Evolutionary conservation across 306 rosid species (phyloP).

Genomic region (Acacia acuminata): DNA sequence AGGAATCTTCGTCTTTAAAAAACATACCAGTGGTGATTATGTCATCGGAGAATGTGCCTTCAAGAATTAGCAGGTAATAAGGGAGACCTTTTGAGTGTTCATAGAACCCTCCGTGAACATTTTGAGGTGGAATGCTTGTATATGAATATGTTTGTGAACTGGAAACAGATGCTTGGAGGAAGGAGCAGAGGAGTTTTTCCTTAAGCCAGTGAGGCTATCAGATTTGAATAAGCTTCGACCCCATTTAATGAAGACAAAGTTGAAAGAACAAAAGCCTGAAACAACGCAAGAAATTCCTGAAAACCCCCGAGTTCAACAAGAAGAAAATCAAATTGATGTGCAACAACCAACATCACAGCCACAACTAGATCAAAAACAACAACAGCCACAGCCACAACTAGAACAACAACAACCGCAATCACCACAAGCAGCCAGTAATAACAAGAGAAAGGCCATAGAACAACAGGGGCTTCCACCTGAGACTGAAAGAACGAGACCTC

Average conservation of each 20-base stretch:
- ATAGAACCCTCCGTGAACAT: not conserved
- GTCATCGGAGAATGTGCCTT: constrained; percentile 95
- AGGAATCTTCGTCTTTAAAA: constrained; percentile 85
- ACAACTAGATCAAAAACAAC: constrained; percentile 41
- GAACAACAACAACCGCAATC: constrained; percentile 45
- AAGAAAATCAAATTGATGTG: constrained; percentile 1
- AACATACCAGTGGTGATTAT: constrained; percentile 95
- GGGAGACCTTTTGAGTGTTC: not conserved
- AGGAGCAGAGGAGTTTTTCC: constrained; percentile 95
- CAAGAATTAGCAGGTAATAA: constrained; percentile 54
- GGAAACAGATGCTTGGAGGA: constrained; percentile 81
- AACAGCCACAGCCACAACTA: not conserved
- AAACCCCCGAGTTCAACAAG: constrained; percentile 27
- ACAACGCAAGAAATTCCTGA: constrained; percentile 33
- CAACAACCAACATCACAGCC: not conserved
- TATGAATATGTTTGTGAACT: not conserved
- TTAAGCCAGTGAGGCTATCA: constrained; percentile 80
- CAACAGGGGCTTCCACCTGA: constrained; percentile 72
- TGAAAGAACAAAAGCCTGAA: constrained; percentile 48
- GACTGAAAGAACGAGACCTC: constrained; percentile 87
- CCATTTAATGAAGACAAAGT: constrained; percentile 68
- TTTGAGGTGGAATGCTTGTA: not conserved
- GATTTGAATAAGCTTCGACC: constrained; percentile 77
- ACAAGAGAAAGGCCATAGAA: constrained; percentile 84
- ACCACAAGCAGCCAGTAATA: constrained; percentile 40